A percentile compares a stretch with the other conserved stretches of the same genome.
phyloP scores from a whole-genome alignment of 1,284 basidiomycete species.

The Naganishia liquefaciens region DNA sequence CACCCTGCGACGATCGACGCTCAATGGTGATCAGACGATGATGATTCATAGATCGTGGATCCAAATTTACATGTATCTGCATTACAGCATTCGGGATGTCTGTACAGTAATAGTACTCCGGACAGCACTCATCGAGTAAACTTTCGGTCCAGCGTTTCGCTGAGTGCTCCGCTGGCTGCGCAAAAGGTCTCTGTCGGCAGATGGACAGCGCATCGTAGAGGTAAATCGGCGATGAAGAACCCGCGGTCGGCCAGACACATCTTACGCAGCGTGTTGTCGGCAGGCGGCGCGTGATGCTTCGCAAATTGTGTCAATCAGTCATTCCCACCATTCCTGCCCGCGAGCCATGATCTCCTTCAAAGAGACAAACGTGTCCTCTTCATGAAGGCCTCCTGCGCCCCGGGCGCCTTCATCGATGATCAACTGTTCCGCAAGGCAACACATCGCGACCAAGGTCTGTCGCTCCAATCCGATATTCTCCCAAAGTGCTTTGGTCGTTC shows the following conservation, averaged over 20 bases:
- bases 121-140: too few relatives aligned
- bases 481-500: neutral
- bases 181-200: too few relatives aligned
- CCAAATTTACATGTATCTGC: neutral
- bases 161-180: too few relatives aligned
- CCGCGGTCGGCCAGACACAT: too few relatives aligned
- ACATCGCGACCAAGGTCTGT: conserved; percentile 4
- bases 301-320: too few relatives aligned
- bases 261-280: too few relatives aligned
- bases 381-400: neutral
- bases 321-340: neutral
- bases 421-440: conserved; percentile 8
- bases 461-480: conserved; percentile 5
- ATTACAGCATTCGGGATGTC: neutral
- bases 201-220: neutral
- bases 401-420: conserved; percentile 7
- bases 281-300: too few relatives aligned
- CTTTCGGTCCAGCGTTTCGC: too few relatives aligned
- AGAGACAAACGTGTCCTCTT: neutral
- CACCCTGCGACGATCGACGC: neutral
- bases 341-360: neutral
- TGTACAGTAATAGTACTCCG: too few relatives aligned
- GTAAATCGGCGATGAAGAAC: too few relatives aligned
- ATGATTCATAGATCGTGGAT: conserved; percentile 11
- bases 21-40: neutral